phyloP scores from a whole-genome alignment of 2,329 filamentous ascomycete genomes.

The Paraphoma sp. region DNA sequence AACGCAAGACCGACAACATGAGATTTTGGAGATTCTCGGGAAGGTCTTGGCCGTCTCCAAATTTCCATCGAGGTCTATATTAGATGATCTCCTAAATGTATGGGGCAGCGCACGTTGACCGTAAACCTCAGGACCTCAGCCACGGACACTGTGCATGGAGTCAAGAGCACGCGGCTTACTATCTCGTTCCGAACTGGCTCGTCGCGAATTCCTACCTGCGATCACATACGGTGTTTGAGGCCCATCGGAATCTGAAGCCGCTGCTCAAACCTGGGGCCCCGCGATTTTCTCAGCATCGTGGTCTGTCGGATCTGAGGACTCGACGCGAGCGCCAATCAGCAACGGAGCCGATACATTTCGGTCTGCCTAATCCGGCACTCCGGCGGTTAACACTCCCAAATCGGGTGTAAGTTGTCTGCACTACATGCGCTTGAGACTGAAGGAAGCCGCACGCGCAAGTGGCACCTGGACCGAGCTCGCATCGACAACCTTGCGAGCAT shows the following conservation, averaged over 20 bases:
- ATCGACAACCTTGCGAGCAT: not conserved
- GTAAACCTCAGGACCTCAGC: not conserved
- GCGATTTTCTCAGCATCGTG: not conserved
- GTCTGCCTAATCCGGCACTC: not conserved
- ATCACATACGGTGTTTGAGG: no score
- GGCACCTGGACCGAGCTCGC: not conserved
- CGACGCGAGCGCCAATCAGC: constrained; percentile 11
- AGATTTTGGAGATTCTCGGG: constrained; percentile 22
- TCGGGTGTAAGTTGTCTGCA: not conserved
- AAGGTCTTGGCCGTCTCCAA: constrained; percentile 28
- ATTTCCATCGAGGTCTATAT: constrained; percentile 33
- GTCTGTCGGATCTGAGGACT: not conserved
- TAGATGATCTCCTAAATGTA: constrained; percentile 33
- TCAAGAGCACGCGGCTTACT: not conserved
- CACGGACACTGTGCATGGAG: not conserved
- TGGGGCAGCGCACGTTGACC: constrained; percentile 42
- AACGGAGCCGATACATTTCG: not conserved
- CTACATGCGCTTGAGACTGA: not conserved
- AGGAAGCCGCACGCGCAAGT: not conserved
- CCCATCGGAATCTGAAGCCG: no score
- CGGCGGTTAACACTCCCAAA: not conserved
- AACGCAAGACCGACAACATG: constrained; percentile 24
- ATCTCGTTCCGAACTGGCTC: not conserved
- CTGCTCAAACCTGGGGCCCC: no score
- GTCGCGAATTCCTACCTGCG: not conserved